Conservation (phyloP, 257 asterid genomes). For the Dorcoceras hygrometricum region DNA sequence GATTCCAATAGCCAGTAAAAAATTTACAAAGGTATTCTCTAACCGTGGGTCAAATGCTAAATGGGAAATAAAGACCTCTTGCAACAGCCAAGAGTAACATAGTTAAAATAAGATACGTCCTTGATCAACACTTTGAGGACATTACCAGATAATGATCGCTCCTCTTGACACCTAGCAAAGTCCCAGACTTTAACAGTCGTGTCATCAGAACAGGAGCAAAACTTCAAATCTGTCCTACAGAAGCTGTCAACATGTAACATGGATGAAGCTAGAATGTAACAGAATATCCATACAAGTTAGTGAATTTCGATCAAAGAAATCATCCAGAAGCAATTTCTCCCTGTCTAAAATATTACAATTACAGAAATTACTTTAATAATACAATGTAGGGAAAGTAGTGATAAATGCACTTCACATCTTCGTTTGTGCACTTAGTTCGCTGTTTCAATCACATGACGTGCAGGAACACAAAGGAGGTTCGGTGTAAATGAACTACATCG, state of each 20-base stretch:
- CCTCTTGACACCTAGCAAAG: slow-evolving; percentile 99
- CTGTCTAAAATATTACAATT: slow-evolving; percentile 1
- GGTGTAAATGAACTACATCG: not conserved
- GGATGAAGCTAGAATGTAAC: slow-evolving; percentile 24
- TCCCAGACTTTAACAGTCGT: slow-evolving; percentile 99
- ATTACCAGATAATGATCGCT: slow-evolving; percentile 92
- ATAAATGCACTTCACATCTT: not conserved
- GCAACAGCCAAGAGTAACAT: slow-evolving; percentile 3
- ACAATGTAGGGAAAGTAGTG: not conserved
- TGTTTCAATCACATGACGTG: not conserved
- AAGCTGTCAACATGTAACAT: slow-evolving; percentile 51
- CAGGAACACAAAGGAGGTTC: not conserved
- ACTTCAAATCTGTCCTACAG: slow-evolving; percentile 96
- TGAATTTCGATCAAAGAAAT: slow-evolving; percentile 12
- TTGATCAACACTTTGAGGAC: slow-evolving; percentile 40
- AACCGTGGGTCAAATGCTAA: not conserved
- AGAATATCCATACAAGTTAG: slow-evolving; percentile 11
- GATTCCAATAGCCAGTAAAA: slow-evolving; percentile 1
- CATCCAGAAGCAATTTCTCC: not conserved
- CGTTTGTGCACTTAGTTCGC: not conserved
- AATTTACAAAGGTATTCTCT: not conserved
- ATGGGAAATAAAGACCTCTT: not conserved
- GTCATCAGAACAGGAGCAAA: slow-evolving; percentile 99
- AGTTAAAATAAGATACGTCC: slow-evolving; percentile 19
- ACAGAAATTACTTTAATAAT: not conserved